phyloP scores from a whole-genome alignment of 768 basidiomycete species.

The Leccinum sublutescens region DNA sequence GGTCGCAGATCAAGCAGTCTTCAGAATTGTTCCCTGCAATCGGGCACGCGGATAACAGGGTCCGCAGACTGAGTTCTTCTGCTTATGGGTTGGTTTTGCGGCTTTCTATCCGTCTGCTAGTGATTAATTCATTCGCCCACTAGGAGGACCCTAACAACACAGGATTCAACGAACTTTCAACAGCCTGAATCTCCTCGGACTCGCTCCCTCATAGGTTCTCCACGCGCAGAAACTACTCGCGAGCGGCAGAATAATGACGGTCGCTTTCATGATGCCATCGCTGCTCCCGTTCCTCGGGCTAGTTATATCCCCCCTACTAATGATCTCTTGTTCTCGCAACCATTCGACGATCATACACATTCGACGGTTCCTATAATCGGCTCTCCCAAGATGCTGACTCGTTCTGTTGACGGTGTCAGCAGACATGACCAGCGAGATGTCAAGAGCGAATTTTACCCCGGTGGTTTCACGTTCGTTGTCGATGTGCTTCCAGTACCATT shows the following conservation, averaged over 20 bases:
- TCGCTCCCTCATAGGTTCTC: slow-evolving; percentile 2
- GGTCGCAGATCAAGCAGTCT: not conserved
- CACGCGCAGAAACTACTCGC: not conserved
- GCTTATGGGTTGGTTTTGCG: slow-evolving; percentile 9
- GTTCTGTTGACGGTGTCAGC: not conserved
- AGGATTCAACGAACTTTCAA: not conserved
- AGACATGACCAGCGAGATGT: not conserved
- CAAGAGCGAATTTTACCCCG: slow-evolving; percentile 1
- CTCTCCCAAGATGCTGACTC: not conserved
- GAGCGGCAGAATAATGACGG: not conserved
- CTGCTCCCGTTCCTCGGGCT: not conserved
- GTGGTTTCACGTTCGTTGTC: slow-evolving; percentile 12
- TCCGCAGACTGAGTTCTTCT: not conserved
- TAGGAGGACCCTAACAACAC: not conserved
- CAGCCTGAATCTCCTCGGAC: not conserved
- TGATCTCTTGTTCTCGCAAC: slow-evolving; percentile 12
- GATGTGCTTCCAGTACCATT: not conserved
- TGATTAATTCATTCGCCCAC: not conserved
- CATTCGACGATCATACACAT: slow-evolving; percentile 3
- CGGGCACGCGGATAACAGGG: not conserved
- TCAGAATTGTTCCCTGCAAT: not conserved
- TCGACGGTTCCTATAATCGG: not conserved
- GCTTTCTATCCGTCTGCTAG: not conserved
- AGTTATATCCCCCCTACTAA: slow-evolving; percentile 19
- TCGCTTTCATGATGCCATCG: not conserved